A percentile compares a stretch with the other conserved stretches of the same genome.
These are phyloP conservation scores for Metschnikowia kunwiensis DNA, from an alignment of 805 yeast genomes.

Conservation along the genomic window DNA sequence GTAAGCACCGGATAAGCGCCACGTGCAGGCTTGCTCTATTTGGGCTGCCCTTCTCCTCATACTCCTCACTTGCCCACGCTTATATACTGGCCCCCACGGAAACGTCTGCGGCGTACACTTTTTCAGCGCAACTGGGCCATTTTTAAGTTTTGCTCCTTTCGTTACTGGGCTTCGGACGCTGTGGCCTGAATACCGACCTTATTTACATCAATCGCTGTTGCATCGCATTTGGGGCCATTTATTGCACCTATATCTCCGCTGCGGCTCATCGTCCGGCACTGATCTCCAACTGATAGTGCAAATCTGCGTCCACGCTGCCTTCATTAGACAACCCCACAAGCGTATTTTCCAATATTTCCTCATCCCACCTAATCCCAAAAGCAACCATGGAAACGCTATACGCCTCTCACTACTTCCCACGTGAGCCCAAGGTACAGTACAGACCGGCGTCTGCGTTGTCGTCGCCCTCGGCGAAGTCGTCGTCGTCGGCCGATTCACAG, in stretches of 20 bases:
- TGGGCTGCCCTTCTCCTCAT: conserved; percentile 15
- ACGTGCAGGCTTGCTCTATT: conserved; percentile 8
- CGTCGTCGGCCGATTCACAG: conserved; percentile 16
- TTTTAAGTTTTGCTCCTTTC: too few relatives aligned
- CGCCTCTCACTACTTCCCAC: conserved; percentile 6
- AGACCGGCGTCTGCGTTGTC: conserved; percentile 6
- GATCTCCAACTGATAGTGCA: neutral
- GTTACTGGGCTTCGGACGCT: too few relatives aligned
- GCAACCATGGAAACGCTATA: conserved; percentile 9
- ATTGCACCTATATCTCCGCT: neutral
- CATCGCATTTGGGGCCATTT: neutral
- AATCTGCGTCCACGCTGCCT: too few relatives aligned
- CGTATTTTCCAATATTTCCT: too few relatives aligned
- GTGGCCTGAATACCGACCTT: too few relatives aligned
- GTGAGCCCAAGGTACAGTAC: conserved; percentile 5
- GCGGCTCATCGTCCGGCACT: conserved; percentile 7
- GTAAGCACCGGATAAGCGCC: conserved; percentile 3
- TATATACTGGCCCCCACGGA: conserved; percentile 11
- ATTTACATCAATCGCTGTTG: neutral
- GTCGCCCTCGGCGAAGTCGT: conserved; percentile 10
- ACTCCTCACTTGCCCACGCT: conserved; percentile 17
- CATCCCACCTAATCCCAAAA: too few relatives aligned
- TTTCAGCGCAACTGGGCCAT: too few relatives aligned
- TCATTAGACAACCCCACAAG: too few relatives aligned
- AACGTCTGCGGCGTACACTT: too few relatives aligned